Evolutionary conservation across 139 green algal species (phyloP).

Genomic region (Chlorella sp.): DNA sequence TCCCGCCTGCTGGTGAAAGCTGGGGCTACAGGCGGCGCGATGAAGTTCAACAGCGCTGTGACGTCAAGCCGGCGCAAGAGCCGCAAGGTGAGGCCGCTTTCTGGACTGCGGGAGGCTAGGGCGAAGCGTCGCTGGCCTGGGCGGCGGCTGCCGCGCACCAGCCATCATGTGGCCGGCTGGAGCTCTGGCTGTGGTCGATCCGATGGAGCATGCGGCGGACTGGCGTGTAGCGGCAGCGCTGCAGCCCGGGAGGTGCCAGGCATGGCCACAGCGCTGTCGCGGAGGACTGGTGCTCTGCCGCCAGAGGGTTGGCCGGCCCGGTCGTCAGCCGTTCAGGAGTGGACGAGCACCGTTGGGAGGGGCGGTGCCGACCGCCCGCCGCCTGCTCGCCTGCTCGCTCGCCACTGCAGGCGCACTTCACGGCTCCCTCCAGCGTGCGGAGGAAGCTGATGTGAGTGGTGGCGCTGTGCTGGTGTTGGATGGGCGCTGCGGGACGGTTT

Average conservation of each 20-base stretch:
- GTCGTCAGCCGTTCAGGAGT: not conserved
- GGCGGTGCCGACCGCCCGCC: no score
- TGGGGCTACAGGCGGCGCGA: constrained; percentile 30
- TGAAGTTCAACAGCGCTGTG: constrained; percentile 85
- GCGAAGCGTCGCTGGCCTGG: not conserved
- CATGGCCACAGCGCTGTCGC: not conserved
- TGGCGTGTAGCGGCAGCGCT: not conserved
- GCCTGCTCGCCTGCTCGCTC: not conserved
- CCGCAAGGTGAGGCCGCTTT: constrained; percentile 81
- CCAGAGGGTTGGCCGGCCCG: not conserved
- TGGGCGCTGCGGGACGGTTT: no score
- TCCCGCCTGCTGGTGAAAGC: not conserved
- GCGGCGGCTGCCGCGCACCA: not conserved
- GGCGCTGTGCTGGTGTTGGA: no score
- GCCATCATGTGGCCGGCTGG: not conserved
- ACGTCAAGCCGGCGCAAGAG: constrained; percentile 89
- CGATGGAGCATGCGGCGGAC: not conserved
- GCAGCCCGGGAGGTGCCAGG: not conserved
- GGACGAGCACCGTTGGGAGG: not conserved
- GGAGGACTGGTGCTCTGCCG: not conserved
- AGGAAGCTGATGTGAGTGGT: constrained; percentile 98
- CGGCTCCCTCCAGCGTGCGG: constrained; percentile 85
- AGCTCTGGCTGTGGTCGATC: no score
- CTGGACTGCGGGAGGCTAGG: not conserved
- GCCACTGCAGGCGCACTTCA: constrained; percentile 92